Conservation (phyloP, 2,329 filamentous ascomycete genomes). For the Uncinocarpus reesii region DNA sequence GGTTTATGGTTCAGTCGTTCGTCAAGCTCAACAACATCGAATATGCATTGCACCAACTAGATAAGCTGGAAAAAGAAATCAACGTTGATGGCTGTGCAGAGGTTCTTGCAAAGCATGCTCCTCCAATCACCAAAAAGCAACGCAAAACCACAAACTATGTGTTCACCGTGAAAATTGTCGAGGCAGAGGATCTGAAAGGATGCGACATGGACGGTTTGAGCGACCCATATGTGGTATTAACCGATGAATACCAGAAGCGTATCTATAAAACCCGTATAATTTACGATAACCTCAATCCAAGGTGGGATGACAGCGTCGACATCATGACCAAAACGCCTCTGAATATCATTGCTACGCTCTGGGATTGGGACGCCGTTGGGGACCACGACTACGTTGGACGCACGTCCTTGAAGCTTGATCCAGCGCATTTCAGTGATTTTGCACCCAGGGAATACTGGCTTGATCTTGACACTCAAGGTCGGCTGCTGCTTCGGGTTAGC, state of each 20-base stretch:
- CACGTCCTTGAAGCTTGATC: constrained; percentile 96
- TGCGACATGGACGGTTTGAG: constrained; percentile 90
- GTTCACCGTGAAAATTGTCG: constrained; percentile 97
- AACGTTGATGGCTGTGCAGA: constrained; percentile 85
- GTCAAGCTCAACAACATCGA: constrained; percentile 98
- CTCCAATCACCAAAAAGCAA: constrained; percentile 56
- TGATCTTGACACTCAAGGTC: constrained; percentile 88
- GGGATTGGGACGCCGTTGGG: constrained; percentile 95
- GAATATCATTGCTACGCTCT: constrained; percentile 92
- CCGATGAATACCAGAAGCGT: constrained; percentile 95
- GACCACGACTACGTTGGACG: constrained; percentile 96
- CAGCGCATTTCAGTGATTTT: constrained; percentile 93
- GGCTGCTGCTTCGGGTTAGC: constrained; percentile 78
- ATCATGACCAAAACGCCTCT: constrained; percentile 85
- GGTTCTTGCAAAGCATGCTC: constrained; percentile 63
- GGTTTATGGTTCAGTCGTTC: constrained; percentile 55
- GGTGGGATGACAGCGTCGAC: constrained; percentile 95
- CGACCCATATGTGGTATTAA: constrained; percentile 92
- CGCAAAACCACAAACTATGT: constrained; percentile 78
- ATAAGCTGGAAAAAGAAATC: constrained; percentile 78
- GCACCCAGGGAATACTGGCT: constrained; percentile 95
- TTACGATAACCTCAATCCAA: constrained; percentile 78
- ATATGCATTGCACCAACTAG: constrained; percentile 83
- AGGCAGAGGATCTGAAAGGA: constrained; percentile 95
- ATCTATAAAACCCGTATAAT: constrained; percentile 90